Evolutionary conservation across 106 monocot species (phyloP).

Genomic region (Allium cepa): DNA sequence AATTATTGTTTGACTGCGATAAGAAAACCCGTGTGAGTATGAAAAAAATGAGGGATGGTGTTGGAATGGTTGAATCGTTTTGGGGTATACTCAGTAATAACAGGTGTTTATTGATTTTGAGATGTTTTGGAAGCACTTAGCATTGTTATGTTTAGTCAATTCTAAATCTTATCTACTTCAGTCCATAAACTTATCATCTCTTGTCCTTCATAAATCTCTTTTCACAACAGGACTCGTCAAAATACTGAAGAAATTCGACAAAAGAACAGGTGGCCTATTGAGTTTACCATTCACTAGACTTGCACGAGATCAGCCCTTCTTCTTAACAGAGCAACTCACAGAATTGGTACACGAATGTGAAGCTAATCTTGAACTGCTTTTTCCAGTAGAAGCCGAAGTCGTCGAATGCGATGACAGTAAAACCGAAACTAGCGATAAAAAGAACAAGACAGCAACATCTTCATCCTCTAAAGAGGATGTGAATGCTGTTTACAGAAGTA

Average conservation of each 20-base stretch:
- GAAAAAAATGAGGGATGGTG: too few relatives aligned
- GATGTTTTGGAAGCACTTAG: too few relatives aligned
- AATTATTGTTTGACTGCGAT: too few relatives aligned
- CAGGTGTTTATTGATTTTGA: too few relatives aligned
- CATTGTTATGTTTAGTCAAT: too few relatives aligned
- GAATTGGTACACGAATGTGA: conserved; percentile 80
- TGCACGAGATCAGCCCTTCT: conserved; percentile 80
- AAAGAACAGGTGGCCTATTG: conserved; percentile 75
- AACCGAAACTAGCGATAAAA: neutral
- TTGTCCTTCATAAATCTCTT: too few relatives aligned
- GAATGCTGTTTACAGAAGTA: conserved; percentile 57
- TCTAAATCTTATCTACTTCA: too few relatives aligned
- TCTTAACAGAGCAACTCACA: conserved; percentile 76
- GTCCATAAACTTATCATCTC: too few relatives aligned
- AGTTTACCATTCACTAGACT: conserved; percentile 78
- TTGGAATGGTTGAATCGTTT: too few relatives aligned
- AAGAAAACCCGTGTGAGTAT: too few relatives aligned
- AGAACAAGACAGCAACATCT: conserved; percentile 11
- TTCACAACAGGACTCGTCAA: conserved; percentile 60
- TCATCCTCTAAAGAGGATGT: conserved; percentile 27
- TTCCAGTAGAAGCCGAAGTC: conserved; percentile 74
- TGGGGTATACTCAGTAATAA: too few relatives aligned
- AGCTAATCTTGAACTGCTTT: conserved; percentile 81
- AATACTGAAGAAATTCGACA: conserved; percentile 95
- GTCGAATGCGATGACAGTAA: conserved; percentile 17